Percentiles rank a stretch among this genome's conserved stretches.
phyloP scores from a whole-genome alignment of 148 eudicot genomes.

The Rhododendron kiyosumense region DNA sequence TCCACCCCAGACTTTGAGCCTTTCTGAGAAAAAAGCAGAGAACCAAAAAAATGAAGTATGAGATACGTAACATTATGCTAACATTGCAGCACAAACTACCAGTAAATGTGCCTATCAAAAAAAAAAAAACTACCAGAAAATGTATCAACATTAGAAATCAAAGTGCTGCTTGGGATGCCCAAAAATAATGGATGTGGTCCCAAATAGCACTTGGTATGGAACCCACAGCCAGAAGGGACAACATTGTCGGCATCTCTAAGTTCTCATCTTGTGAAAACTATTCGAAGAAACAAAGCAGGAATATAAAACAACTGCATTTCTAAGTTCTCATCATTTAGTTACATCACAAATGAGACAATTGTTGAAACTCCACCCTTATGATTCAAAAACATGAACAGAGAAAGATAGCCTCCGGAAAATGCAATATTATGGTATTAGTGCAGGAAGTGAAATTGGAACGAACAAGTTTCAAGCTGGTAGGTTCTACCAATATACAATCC shows the following conservation, averaged over 20 bases:
- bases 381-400: background rate
- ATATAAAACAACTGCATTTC: background rate
- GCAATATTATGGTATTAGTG: background rate
- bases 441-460: background rate
- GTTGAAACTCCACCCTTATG: background rate
- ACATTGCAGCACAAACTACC: background rate
- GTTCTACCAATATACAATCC: background rate
- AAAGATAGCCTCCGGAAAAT: background rate
- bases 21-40: constrained; percentile 30
- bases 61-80: background rate
- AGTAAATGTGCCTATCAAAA: too few species aligned
- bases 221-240: background rate
- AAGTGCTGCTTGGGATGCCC: background rate
- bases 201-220: background rate
- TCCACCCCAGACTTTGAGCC: constrained; percentile 39
- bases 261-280: background rate
- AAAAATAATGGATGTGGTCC: background rate
- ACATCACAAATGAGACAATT: background rate
- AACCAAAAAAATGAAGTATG: background rate
- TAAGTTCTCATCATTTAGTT: background rate
- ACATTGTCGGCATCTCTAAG: background rate
- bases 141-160: background rate
- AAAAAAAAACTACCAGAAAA: background rate
- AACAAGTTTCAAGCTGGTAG: background rate
- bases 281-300: background rate